Evolutionary conservation across 2,329 filamentous ascomycete genomes (phyloP), one percentile per base, ranked within the genome.

Genomic region (Verticillium nonalfalfae): DNA sequence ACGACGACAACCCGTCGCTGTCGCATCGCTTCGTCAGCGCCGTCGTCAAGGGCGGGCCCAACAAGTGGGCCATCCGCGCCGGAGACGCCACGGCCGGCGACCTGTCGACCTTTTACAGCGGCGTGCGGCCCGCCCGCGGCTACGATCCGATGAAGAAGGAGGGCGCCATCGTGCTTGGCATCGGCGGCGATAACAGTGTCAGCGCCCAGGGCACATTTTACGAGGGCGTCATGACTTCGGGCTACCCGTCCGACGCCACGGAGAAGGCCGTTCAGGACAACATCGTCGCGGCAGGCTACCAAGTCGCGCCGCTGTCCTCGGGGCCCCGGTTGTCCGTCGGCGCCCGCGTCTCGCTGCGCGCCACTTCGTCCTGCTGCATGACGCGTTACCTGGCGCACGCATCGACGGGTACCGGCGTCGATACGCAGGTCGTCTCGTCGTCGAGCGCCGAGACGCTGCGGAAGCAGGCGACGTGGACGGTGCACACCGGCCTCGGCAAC

Each of bases 91-190:
- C 77, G 0, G 81, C 83, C 0, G 84, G 83, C 15, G 69, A 74
- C 3, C 69, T 89, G 15, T 80, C 81, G 2, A 88, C 85, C 0
- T 88, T 79, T 72, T 89, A 84, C 68, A 81, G 72, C 62, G 86
- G 86, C 5, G 74, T 67, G 1, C 82, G 86, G 3, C 86, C 86
- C 4, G 76, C 61, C 7, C 64, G 69, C 14, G 85, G 84, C 10
- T 88, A 88, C 72, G 82, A 86, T 69, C 79, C 81, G 0, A 89
- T 89, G 86, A 76, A 67, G 65, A 87, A 88, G 65, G 85, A 89
- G 68, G 86, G 86, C 13, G 81, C 85, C 61, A 86, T 89, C 55
- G 79, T 89, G 62, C 83, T 89, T n/a, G 86, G 86, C n/a, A 87
- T 88, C 60, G 86, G 86, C n/a, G 86, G 86, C 7, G 86, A 89